These are phyloP conservation scores for Candida fluviatilis DNA, from an alignment of 805 yeast genomes.

Conservation along the genomic window DNA sequence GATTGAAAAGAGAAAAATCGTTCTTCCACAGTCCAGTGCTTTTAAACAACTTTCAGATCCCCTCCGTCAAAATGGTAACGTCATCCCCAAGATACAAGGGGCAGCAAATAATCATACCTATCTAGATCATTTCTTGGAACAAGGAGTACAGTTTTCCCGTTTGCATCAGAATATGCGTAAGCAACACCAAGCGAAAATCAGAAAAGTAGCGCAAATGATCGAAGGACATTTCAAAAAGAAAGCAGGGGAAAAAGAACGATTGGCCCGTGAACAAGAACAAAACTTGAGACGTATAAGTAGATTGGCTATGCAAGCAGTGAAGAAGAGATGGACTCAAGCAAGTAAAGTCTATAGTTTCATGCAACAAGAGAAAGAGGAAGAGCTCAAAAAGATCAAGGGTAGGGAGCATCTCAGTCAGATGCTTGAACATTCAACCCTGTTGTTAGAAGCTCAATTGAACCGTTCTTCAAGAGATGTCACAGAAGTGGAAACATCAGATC, in stretches of 20 bases:
- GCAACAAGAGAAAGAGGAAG: slow-evolving; percentile 76
- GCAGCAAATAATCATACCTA: slow-evolving; percentile 44
- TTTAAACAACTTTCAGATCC: slow-evolving; percentile 41
- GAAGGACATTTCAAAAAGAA: slow-evolving; percentile 84
- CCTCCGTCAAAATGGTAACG: slow-evolving; percentile 40
- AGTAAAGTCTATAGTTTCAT: slow-evolving; percentile 71
- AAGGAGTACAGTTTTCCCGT: slow-evolving; percentile 68
- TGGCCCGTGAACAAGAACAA: slow-evolving; percentile 69
- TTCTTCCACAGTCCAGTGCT: slow-evolving; percentile 39
- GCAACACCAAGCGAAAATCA: slow-evolving; percentile 61
- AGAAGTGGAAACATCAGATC: slow-evolving; percentile 21
- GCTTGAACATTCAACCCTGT: slow-evolving; percentile 85
- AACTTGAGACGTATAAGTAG: slow-evolving; percentile 69
- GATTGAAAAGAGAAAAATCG: slow-evolving; percentile 44
- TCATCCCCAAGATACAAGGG: slow-evolving; percentile 43
- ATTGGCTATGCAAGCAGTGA: slow-evolving; percentile 76
- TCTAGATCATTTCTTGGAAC: slow-evolving; percentile 71
- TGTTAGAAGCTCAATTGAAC: slow-evolving; percentile 78
- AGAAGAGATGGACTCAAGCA: slow-evolving; percentile 87
- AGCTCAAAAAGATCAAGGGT: slow-evolving; percentile 73
- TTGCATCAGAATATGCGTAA: slow-evolving; percentile 63
- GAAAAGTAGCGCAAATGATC: slow-evolving; percentile 73
- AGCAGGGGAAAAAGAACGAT: slow-evolving; percentile 84
- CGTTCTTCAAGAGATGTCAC: slow-evolving; percentile 29
- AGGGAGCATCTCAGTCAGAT: slow-evolving; percentile 84